Base-by-base conservation (phyloP, 768 basidiomycete genomes). In the Lactifluus volemus region DNA sequence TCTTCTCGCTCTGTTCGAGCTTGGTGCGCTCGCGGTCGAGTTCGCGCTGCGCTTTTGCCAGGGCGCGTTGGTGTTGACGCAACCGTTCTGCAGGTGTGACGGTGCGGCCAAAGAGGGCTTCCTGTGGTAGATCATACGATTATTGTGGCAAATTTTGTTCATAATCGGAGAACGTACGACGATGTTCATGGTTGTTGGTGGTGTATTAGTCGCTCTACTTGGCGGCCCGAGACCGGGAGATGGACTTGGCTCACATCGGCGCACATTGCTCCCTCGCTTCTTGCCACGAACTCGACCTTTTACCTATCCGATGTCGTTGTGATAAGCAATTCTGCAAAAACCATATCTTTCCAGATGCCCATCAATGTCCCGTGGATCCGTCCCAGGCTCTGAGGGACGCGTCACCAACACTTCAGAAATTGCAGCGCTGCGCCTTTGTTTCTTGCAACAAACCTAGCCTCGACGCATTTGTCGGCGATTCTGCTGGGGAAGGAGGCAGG, bases 11-110 rank as follows among this genome's bases (percentile, higher is more conserved):
- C 71, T 88, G 86, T 74, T 98, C 97, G 47, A 98, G 85, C 74
- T 95, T 98, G 38, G 80, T 77, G 63, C 92, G 87, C 75, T 99
- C 97, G 64, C 97, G 85, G 74, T 98, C 97, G 54, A 98, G 88
- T 75, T 98, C 97, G 51, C 97, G 87, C 75, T 98, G 95, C 8
- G 97, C 97, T 73, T 98, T 98, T 39, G 92, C 88, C 65, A 98
- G 84, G 3, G 93, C 84, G 39, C 96, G 88, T 73, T 99, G 97
- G 73, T 99, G 95, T 74, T 98, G 92, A 58, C 96, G 87, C 64
- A 99, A 81, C 59, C 94, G 86, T 75, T 99, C 97, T 29, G 96
- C 96, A 17, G 97, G 97, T 17, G 96, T 98, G 32, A 97, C 83
- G 1, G 91, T 86, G 50, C 92, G 86, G 10, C 96, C 96, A 72